Base-by-base conservation (phyloP, 352 stramenopile species). In the Pythium biforme region DNA sequence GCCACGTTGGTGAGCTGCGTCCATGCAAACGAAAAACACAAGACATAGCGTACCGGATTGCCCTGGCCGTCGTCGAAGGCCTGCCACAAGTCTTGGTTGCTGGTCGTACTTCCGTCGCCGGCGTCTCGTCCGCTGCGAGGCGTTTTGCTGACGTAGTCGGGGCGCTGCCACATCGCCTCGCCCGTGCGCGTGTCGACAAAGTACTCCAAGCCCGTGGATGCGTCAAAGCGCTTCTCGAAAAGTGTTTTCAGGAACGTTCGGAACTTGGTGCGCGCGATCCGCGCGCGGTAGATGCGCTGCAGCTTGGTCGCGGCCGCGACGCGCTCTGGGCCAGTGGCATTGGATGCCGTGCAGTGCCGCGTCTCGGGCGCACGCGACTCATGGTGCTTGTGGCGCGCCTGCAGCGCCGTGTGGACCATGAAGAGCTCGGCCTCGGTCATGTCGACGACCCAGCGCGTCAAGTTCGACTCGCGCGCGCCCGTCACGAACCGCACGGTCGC, bases 181-280 rank as follows among this genome's bases (percentile, higher is more conserved):
- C 81, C 83, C 22, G 81, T 92, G 47, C 83, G 75, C 3, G 63
- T 72, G 50, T 92, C 74, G 17, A 92, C 72, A 40, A 84, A 92
- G 48, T 88, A 92, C 9, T 65, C 63, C 34, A 69, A 70, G 0
- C 81, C 77, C 0, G 74, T 79, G 1, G 49, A 34, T 17, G 64
- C 40, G 17, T 92, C 83, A 23, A 87, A 29, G 37, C 77, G 72
- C 51, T 71, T 77, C 27, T 87, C 70, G 9, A 89, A 81, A 22
- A 89, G 68, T 4, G 79, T 85, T 25, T 69, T 70, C 14, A 91
- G 66, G 27, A 88, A 82, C 8, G 49, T 37, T 19, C 72, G 76
- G 55, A 89, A 88, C 49, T 88, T 88, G 23, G 76, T 74, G 37
- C 79, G 76, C 41, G 75, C 79, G 27, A 91, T 84, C 11, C 80